phyloP scores from a whole-genome alignment of 2,329 filamentous ascomycete genomes.

The Aspergillus fructus region DNA sequence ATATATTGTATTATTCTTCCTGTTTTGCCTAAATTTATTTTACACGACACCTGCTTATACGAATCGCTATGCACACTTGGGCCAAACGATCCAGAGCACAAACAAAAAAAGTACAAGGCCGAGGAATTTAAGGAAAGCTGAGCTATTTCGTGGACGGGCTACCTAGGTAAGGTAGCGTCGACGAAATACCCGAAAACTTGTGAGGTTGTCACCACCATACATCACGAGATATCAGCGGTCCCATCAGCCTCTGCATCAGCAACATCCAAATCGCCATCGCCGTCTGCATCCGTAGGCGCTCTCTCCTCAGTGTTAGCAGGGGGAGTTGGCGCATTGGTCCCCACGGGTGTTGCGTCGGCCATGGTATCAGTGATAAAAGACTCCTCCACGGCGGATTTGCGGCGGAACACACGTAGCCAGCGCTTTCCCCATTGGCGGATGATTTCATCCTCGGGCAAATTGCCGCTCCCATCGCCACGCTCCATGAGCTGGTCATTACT shows the following conservation, averaged over 20 bases:
- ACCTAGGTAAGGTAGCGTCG: not conserved
- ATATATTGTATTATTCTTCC: not conserved
- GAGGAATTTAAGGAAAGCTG: not conserved
- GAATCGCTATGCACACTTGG: constrained; percentile 6
- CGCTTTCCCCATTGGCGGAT: constrained; percentile 78
- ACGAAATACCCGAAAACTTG: not conserved
- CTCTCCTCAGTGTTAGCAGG: constrained; percentile 11
- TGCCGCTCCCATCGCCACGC: constrained; percentile 53
- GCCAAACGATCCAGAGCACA: not conserved
- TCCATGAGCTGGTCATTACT: constrained; percentile 76
- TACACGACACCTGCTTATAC: not conserved
- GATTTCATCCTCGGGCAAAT: constrained; percentile 59
- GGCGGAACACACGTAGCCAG: constrained; percentile 81
- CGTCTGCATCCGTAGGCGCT: constrained; percentile 15
- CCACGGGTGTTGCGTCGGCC: constrained; percentile 46
- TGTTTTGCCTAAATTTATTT: not conserved
- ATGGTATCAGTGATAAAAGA: constrained; percentile 61
- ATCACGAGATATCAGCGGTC: constrained; percentile 11
- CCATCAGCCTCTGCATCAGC: constrained; percentile 29
- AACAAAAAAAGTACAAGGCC: not conserved
- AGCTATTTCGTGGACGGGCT: not conserved
- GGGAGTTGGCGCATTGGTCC: constrained; percentile 34
- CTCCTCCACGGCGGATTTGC: constrained; percentile 84
- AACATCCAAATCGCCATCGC: constrained; percentile 32
- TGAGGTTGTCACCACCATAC: not conserved